Base-by-base conservation (phyloP, 345 rosid species). In the Linum tenue region DNA sequence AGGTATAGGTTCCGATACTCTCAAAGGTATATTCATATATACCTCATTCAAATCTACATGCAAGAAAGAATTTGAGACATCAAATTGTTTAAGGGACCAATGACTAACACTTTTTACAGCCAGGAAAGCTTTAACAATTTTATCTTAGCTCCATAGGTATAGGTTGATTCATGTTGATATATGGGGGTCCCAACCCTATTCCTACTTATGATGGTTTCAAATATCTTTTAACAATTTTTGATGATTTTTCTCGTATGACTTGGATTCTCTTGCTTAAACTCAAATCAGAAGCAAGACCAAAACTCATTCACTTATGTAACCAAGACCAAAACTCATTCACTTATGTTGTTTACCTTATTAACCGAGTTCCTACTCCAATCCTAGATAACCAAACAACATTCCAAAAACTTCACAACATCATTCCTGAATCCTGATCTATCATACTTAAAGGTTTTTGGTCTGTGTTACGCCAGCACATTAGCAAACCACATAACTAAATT, bases 281-380 rank as follows among this genome's bases (percentile, higher is more conserved):
- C 14, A 61, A 61, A 40, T 1, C 22, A 8, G 39, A n/a, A n/a
- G n/a, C n/a, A n/a, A n/a, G n/a, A n/a, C n/a, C n/a, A n/a, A n/a
- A n/a, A n/a, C n/a, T n/a, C n/a, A n/a, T n/a, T n/a, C n/a, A n/a
- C n/a, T n/a, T n/a, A n/a, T n/a, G n/a, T n/a, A n/a, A n/a, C n/a
- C n/a, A n/a, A n/a, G n/a, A n/a, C n/a, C n/a, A n/a, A n/a, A n/a
- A n/a, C n/a, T n/a, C n/a, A n/a, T n/a, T n/a, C n/a, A n/a, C n/a
- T n/a, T n/a, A n/a, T n/a, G n/a, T n/a, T n/a, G 17, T 36, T 5
- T 50, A 64, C 39, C 40, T 64, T 12, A 64, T 64, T 12, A 64
- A 64, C 22, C 67, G 55, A 3, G 35, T 36, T 17, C 56, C 39
- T 35, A 15, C 37, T 43, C 55, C 14, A 39, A 44, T 31, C 7